A percentile compares a stretch with the other conserved stretches of the same genome.
Evolutionary conservation across 306 rosid genomes (phyloP).

Genomic region (Astragalus glycyphyllos): DNA sequence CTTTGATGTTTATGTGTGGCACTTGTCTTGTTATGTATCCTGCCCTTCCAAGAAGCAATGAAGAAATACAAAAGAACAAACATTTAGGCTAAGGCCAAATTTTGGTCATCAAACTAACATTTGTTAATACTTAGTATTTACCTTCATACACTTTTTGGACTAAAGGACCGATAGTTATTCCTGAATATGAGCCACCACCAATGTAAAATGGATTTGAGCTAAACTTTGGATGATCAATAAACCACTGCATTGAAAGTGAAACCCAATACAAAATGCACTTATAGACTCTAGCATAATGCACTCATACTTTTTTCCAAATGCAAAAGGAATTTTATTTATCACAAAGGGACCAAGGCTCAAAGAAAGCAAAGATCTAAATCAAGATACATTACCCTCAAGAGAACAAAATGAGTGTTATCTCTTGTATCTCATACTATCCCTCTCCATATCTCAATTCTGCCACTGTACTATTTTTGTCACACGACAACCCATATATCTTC

Average conservation of each 20-base stretch:
- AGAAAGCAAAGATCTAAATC: too few relatives aligned
- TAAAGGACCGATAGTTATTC: slow-evolving; percentile 42
- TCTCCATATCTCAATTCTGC: too few relatives aligned
- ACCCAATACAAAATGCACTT: too few relatives aligned
- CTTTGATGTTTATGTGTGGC: slow-evolving; percentile 60
- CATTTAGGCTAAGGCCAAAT: neutral
- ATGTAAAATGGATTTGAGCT: slow-evolving; percentile 53
- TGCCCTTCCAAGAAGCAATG: slow-evolving; percentile 28
- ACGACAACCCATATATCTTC: too few relatives aligned
- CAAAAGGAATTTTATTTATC: too few relatives aligned
- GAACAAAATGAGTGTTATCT: too few relatives aligned
- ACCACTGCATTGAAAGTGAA: slow-evolving; percentile 54
- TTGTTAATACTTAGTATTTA: slow-evolving; percentile 24
- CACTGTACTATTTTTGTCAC: too few relatives aligned
- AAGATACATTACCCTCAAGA: too few relatives aligned
- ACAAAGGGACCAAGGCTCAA: too few relatives aligned
- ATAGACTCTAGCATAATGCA: too few relatives aligned
- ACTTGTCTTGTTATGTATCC: slow-evolving; percentile 40
- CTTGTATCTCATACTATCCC: too few relatives aligned
- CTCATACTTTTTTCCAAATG: too few relatives aligned
- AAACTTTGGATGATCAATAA: slow-evolving; percentile 56
- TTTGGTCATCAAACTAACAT: neutral
- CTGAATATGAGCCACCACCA: slow-evolving; percentile 65
- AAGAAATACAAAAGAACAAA: neutral
- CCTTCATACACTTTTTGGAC: slow-evolving; percentile 52